phyloP scores from a whole-genome alignment of 2,329 filamentous ascomycete genomes.

The Dothistroma septosporum region DNA sequence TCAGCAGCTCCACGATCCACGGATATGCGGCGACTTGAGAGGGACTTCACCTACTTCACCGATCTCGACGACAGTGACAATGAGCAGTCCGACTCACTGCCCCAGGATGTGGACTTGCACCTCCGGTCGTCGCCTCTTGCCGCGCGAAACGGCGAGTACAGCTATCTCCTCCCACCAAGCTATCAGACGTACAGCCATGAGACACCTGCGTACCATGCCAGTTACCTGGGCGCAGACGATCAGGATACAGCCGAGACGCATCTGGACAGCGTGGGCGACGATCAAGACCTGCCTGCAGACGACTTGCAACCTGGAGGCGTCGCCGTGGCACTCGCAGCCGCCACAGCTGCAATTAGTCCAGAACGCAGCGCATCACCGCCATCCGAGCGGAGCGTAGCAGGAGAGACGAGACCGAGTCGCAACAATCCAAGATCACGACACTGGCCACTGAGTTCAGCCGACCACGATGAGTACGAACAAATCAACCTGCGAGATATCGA shows the following conservation, averaged over 20 bases:
- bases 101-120: not conserved
- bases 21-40: not conserved
- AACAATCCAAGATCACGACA: not conserved
- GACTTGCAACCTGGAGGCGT: not conserved
- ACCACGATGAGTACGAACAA: not conserved
- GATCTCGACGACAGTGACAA: not conserved
- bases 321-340: not conserved
- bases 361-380: not conserved
- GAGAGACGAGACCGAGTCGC: not conserved
- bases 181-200: not conserved
- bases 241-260: not conserved
- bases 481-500: not conserved
- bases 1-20: not conserved
- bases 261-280: not conserved
- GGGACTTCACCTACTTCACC: not conserved
- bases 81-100: not conserved
- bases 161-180: not conserved
- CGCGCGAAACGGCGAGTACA: not conserved
- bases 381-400: not conserved
- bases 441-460: not conserved
- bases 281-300: not conserved
- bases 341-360: not conserved
- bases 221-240: not conserved
- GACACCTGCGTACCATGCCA: not conserved
- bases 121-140: not conserved